Evolutionary conservation across 2,329 filamentous ascomycete species (phyloP).

Genomic region (Cladorrhinum sp.): DNA sequence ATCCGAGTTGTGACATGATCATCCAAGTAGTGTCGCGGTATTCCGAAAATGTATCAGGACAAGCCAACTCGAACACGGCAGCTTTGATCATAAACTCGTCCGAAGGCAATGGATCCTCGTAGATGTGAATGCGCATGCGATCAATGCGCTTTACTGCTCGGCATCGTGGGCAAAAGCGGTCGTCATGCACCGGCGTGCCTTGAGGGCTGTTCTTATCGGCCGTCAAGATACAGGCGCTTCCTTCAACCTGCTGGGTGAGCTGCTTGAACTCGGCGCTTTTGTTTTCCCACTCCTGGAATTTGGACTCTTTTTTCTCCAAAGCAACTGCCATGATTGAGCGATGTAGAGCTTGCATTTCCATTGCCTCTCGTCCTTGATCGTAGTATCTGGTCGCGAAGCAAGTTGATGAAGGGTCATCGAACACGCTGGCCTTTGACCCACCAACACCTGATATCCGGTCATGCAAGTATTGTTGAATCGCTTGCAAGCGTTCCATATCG

Average conservation of each 20-base stretch:
- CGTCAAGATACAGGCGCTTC: conserved; percentile 33
- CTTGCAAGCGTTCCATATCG: conserved; percentile 50
- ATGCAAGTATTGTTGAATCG: conserved; percentile 49
- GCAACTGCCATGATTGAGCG: conserved; percentile 29
- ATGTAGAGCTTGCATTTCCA: conserved; percentile 23
- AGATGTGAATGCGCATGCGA: conserved; percentile 36
- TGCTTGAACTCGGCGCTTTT: conserved; percentile 33
- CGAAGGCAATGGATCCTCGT: conserved; percentile 41
- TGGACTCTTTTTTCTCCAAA: conserved; percentile 15
- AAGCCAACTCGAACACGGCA: conserved; percentile 41
- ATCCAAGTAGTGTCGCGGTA: conserved; percentile 44
- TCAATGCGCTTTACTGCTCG: conserved; percentile 29
- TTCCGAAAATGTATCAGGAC: conserved; percentile 33
- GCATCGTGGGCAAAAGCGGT: conserved; percentile 36
- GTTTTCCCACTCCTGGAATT: conserved; percentile 34
- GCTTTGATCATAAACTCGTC: conserved; percentile 31
- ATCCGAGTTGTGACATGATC: conserved; percentile 33
- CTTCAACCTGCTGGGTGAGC: conserved; percentile 32
- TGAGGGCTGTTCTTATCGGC: conserved; percentile 22
- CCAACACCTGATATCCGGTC: conserved; percentile 29
- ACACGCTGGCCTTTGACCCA: conserved; percentile 40
- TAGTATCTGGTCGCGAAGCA: conserved; percentile 49
- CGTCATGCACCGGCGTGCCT: conserved; percentile 25
- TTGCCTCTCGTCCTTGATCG: conserved; percentile 30
- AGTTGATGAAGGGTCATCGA: conserved; percentile 40